Evolutionary conservation across 2,329 filamentous ascomycete species (phyloP).

Genomic region (Aspergillus oerlinghausenensis): DNA sequence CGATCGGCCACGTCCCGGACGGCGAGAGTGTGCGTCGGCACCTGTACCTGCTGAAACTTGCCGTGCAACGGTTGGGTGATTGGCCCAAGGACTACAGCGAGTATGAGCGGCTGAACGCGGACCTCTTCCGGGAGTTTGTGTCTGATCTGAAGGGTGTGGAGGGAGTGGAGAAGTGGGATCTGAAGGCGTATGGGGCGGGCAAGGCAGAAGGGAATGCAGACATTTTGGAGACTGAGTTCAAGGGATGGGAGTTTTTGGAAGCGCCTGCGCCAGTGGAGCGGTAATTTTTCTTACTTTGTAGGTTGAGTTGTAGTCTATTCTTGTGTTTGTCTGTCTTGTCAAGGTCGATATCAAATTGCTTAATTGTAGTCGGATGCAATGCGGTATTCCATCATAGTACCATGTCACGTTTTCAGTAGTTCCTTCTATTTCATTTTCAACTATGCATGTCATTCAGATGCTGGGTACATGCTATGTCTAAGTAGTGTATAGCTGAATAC

Average conservation of each 20-base stretch:
- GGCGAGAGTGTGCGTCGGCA: conserved; percentile 33
- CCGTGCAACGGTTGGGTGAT: conserved; percentile 36
- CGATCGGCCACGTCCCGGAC: not conserved
- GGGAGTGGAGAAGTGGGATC: conserved; percentile 47
- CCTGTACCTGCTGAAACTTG: conserved; percentile 36
- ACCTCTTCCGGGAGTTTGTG: conserved; percentile 41
- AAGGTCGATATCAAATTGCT: no score
- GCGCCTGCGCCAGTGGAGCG: not conserved
- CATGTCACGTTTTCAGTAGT: no score
- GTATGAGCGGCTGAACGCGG: conserved; percentile 46
- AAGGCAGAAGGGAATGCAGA: conserved; percentile 43
- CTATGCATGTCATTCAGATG: no score
- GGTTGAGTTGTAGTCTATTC: not conserved
- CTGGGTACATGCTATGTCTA: no score
- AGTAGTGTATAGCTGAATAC: no score
- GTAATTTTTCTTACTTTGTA: no score
- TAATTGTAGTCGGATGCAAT: no score
- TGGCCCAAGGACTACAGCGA: conserved; percentile 47
- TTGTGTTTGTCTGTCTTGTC: no score
- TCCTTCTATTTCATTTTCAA: no score
- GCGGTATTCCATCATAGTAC: no score
- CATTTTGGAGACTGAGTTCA: conserved; percentile 12
- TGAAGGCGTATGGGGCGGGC: conserved; percentile 43
- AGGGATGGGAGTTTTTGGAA: conserved; percentile 10
- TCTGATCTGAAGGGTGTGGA: conserved; percentile 38